These are phyloP conservation scores for Alternaria sp. DNA, from an alignment of 2,329 filamentous ascomycete genomes.

Conservation along the genomic window DNA sequence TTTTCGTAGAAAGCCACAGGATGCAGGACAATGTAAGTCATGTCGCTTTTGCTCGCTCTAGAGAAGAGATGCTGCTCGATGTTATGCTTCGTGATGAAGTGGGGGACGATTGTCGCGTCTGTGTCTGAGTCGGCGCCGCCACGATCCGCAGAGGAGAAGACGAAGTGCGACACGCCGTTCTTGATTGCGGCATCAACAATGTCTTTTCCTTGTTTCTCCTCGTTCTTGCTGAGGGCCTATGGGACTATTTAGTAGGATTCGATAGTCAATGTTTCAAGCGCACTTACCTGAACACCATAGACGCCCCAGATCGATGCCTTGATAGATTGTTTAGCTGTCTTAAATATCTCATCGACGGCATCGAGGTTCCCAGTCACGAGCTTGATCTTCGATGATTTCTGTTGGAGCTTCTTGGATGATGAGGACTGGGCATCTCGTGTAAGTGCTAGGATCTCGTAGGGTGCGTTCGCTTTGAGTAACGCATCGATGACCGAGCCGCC, in stretches of 20 bases:
- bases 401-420: conserved; percentile 59
- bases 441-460: conserved; percentile 64
- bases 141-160: conserved; percentile 52
- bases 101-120: conserved; percentile 64
- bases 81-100: conserved; percentile 68
- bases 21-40: conserved; percentile 67
- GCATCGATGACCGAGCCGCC: conserved; percentile 54
- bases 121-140: conserved; percentile 55
- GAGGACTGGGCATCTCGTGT: conserved; percentile 62
- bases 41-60: conserved; percentile 50
- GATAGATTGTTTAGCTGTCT: conserved; percentile 51
- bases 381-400: conserved; percentile 59
- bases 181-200: conserved; percentile 47
- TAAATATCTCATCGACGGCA: conserved; percentile 60
- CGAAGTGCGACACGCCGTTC: conserved; percentile 48
- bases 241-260: background rate
- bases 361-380: conserved; percentile 65
- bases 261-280: background rate
- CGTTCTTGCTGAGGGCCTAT: conserved; percentile 34
- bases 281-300: conserved; percentile 42
- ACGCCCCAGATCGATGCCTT: conserved; percentile 43
- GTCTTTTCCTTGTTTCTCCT: conserved; percentile 52
- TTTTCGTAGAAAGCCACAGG: conserved; percentile 70
- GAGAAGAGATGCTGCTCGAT: conserved; percentile 67
- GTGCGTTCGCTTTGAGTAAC: conserved; percentile 46